Evolutionary conservation across 805 yeast genomes (phyloP), one percentile per base, ranked within the genome.

Genomic region (Monosporozyma servazzii): DNA sequence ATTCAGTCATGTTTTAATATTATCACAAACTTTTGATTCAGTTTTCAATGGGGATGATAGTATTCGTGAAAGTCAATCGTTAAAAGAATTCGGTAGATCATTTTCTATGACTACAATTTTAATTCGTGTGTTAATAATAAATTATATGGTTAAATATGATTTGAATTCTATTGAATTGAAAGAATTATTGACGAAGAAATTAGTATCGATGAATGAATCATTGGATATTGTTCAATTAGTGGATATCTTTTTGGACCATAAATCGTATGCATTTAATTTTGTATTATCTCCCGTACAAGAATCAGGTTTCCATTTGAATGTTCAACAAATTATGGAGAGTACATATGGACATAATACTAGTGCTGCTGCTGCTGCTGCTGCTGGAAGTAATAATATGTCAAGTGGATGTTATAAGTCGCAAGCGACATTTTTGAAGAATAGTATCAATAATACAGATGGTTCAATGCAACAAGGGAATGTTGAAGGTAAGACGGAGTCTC

Each of bases 91-190:
- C 25, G 50, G 49, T 17, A 47, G 55, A 25, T 6, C 20, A 5
- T 51, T 55, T 41, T 49, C 55, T n/a, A 36, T 55, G 39, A 29
- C 50, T 3, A 23, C 48, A 21, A 30, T 53, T 10, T 31, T 53
- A 8, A 40, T 48, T 5, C 36, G 58, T 30, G 30, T 55, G 2
- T 13, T 48, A 25, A 42, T 45, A 45, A 30, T 44, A 13, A 29
- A 48, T 17, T 48, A 44, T 41, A 43, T 51, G 39, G 36, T 29
- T 17, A n/a, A 25, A 21, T 11, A 48, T 40, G 45, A 47, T 20
- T 11, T 81, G 51, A 84, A 89, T 1, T 71, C 78, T 2, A 73
- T 70, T n/a, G 90, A 86, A 64, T 71, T 88, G 45, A 67, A 72
- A 53, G 81, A 83, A 56, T 7, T 6, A 5, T 10, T 40, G 7